Evolutionary conservation across 2,329 filamentous ascomycete genomes (phyloP).

Genomic region (Cladophialophora carrionii): DNA sequence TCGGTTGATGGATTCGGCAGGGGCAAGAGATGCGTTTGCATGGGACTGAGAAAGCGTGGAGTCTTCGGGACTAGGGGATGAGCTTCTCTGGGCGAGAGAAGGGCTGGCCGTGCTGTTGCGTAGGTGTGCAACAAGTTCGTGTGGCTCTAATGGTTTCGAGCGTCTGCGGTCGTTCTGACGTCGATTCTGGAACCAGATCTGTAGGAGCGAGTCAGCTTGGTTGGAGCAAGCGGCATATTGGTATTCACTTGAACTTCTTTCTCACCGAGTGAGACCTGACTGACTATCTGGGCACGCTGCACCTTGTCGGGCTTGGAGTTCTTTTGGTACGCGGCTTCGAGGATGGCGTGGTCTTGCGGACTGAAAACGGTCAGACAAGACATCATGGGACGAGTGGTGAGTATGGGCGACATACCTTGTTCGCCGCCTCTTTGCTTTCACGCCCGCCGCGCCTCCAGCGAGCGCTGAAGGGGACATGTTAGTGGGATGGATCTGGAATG

Average conservation of each 20-base stretch:
- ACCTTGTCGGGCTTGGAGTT: conserved; percentile 93
- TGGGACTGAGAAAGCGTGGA: background rate
- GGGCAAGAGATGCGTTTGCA: conserved; percentile 16
- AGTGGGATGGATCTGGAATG: conserved; percentile 20
- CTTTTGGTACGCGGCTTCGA: conserved; percentile 80
- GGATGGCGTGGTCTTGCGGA: conserved; percentile 82
- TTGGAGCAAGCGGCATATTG: conserved; percentile 30
- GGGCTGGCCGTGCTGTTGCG: conserved; percentile 28
- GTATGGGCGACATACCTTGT: conserved; percentile 32
- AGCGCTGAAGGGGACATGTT: conserved; percentile 18
- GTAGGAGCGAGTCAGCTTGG: conserved; percentile 38
- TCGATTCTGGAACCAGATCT: conserved; percentile 99
- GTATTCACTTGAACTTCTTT: conserved; percentile 86
- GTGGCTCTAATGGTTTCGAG: conserved; percentile 76
- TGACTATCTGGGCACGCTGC: conserved; percentile 80
- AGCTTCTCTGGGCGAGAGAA: conserved; percentile 18
- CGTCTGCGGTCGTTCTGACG: conserved; percentile 90
- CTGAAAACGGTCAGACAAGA: conserved; percentile 52
- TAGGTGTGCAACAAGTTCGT: conserved; percentile 64
- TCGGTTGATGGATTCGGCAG: conserved; percentile 24
- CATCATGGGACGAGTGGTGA: background rate
- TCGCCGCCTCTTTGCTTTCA: conserved; percentile 34
- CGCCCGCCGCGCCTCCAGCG: background rate
- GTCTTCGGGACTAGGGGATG: conserved; percentile 15
- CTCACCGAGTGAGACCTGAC: conserved; percentile 83